phyloP scores from a whole-genome alignment of 768 basidiomycete species.

The Neoboletus subvelutipes region DNA sequence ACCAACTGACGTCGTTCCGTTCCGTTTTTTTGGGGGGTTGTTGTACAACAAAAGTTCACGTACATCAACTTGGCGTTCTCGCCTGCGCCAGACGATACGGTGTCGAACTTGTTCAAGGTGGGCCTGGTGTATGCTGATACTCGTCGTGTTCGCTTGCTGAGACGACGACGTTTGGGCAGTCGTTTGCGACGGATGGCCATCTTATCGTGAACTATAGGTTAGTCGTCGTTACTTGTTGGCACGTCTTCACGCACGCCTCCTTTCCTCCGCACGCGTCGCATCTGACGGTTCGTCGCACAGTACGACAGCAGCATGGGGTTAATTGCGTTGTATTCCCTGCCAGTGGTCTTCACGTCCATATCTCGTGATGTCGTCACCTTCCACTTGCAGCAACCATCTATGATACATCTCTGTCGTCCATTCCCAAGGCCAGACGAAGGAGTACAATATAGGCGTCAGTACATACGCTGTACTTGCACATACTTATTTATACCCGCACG shows the following conservation, averaged over 20 bases:
- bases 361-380: background rate
- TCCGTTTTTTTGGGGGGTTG: background rate
- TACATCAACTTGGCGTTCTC: slow-evolving; percentile 80
- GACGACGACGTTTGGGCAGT: slow-evolving; percentile 40
- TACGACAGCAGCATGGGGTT: slow-evolving; percentile 68
- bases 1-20: slow-evolving; percentile 22
- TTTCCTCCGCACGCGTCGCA: background rate
- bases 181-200: slow-evolving; percentile 84
- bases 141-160: slow-evolving; percentile 1
- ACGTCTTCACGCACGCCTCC: background rate
- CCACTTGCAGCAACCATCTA: background rate
- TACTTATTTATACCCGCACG: too few relatives aligned
- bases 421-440: background rate
- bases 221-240: slow-evolving; percentile 11
- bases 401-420: slow-evolving; percentile 3
- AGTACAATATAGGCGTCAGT: too few relatives aligned
- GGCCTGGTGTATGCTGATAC: slow-evolving; percentile 6
- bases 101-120: slow-evolving; percentile 69
- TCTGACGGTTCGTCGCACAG: slow-evolving; percentile 31
- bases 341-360: background rate
- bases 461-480: too few relatives aligned
- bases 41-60: slow-evolving; percentile 47
- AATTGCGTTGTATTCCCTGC: background rate
- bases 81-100: slow-evolving; percentile 74
- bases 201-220: slow-evolving; percentile 92